These are phyloP conservation scores for Agrostemma githago DNA, from an alignment of 148 eudicot genomes.

Conservation along the genomic window DNA sequence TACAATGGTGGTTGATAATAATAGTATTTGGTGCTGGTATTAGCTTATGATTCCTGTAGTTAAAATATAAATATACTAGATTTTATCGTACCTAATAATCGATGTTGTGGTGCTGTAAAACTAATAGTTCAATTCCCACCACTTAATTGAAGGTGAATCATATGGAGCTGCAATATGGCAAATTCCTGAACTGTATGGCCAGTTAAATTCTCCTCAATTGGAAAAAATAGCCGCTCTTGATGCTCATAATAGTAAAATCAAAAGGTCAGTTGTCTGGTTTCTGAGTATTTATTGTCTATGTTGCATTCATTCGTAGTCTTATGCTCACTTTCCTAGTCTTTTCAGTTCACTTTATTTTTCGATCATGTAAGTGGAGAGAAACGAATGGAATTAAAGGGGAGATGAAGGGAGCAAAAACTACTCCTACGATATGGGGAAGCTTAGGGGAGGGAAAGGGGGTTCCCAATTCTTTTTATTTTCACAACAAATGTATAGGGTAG, in stretches of 20 bases:
- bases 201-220: slow-evolving; percentile 85
- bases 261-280: slow-evolving; percentile 45
- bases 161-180: slow-evolving; percentile 98
- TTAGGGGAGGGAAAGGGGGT: neutral
- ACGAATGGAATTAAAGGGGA: neutral
- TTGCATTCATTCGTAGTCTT: neutral
- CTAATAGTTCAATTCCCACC: neutral
- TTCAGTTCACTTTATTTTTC: neutral
- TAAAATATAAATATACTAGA: neutral
- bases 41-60: neutral
- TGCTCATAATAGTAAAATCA: slow-evolving; percentile 60
- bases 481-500: neutral
- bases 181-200: slow-evolving; percentile 95
- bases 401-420: neutral
- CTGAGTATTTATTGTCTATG: neutral
- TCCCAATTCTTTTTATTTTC: neutral
- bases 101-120: neutral
- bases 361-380: neutral
- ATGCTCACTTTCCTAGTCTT: neutral
- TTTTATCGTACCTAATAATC: neutral
- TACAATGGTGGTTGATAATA: neutral
- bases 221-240: slow-evolving; percentile 82
- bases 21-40: neutral
- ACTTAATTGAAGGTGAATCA: slow-evolving; percentile 61
- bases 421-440: neutral